A percentile compares a stretch with the other conserved stretches of the same genome.
Evolutionary conservation across 345 rosid species (phyloP).

Genomic region (Populus nigra): DNA sequence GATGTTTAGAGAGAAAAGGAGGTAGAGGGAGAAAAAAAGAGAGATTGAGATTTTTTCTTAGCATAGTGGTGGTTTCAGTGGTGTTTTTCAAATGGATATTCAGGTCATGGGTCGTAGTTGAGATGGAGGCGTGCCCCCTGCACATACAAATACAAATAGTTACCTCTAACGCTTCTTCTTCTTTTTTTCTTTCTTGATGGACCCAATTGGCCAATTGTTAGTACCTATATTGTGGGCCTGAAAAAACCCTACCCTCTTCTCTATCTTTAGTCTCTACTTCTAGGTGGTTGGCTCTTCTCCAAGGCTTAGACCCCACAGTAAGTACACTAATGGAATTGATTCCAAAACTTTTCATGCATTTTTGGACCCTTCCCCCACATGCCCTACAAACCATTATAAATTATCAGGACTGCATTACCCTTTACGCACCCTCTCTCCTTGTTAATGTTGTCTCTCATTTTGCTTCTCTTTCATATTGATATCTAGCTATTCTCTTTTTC

Average conservation of each 20-base stretch:
- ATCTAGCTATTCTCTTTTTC: not conserved
- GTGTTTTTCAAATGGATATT: conserved; percentile 53
- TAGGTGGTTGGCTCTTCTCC: conserved; percentile 56
- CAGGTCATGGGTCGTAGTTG: conserved; percentile 64
- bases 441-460: not conserved
- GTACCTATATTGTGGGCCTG: conserved; percentile 28
- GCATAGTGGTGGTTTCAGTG: conserved; percentile 41
- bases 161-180: conserved; percentile 14
- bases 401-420: conserved; percentile 58
- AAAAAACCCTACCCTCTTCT: not conserved
- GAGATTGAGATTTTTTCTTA: not conserved
- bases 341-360: conserved; percentile 47
- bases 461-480: not conserved
- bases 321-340: conserved; percentile 46
- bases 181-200: not conserved
- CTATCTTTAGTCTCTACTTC: conserved; percentile 14
- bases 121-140: conserved; percentile 51
- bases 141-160: conserved; percentile 7
- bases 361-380: conserved; percentile 23
- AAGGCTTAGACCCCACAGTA: conserved; percentile 36
- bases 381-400: conserved; percentile 74
- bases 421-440: conserved; percentile 36
- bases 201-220: conserved; percentile 10
- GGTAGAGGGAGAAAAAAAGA: not conserved
- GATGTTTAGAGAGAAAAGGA: conserved; percentile 3